These are phyloP conservation scores for Piper longum DNA, from an alignment of 164 flowering plant genomes.

Conservation along the genomic window DNA sequence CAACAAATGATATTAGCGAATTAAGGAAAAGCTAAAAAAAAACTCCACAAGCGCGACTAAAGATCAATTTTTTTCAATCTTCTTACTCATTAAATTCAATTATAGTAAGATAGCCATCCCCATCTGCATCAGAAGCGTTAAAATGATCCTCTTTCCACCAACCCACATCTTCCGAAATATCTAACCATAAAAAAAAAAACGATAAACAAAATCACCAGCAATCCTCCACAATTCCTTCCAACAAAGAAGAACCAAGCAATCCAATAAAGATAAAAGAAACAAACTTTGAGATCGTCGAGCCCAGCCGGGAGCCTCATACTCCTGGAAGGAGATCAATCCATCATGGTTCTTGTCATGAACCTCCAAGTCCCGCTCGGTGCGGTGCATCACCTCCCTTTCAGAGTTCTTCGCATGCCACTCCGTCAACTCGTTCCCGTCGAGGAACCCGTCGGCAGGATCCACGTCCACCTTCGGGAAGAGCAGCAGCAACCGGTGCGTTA, in stretches of 20 bases:
- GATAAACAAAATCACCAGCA: background rate
- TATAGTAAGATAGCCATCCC: slow-evolving; percentile 69
- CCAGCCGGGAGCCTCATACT: slow-evolving; percentile 89
- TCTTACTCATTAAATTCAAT: slow-evolving; percentile 84
- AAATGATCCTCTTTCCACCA: slow-evolving; percentile 98
- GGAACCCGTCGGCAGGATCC: slow-evolving; percentile 62
- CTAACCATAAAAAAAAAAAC: slow-evolving; percentile 18
- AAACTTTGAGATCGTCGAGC: slow-evolving; percentile 11
- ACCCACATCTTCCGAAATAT: slow-evolving; percentile 68
- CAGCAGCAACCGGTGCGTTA: slow-evolving; percentile 45
- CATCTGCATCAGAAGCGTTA: slow-evolving; percentile 89
- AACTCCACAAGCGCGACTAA: background rate
- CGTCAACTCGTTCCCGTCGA: slow-evolving; percentile 50
- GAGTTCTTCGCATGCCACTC: slow-evolving; percentile 60
- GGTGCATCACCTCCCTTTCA: slow-evolving; percentile 57
- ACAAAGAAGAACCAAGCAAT: background rate
- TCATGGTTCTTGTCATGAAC: slow-evolving; percentile 80
- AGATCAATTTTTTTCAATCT: slow-evolving; percentile 6
- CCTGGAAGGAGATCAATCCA: slow-evolving; percentile 61
- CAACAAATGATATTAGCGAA: slow-evolving; percentile 3
- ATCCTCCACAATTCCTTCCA: no score
- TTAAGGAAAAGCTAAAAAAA: background rate
- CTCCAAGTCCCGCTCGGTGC: slow-evolving; percentile 84
- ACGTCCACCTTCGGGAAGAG: slow-evolving; percentile 82
- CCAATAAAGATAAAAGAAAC: background rate